A percentile compares a stretch with the other conserved stretches of the same genome.
Conservation (phyloP, 805 yeast species). For the Ogataea ganodermae region DNA sequence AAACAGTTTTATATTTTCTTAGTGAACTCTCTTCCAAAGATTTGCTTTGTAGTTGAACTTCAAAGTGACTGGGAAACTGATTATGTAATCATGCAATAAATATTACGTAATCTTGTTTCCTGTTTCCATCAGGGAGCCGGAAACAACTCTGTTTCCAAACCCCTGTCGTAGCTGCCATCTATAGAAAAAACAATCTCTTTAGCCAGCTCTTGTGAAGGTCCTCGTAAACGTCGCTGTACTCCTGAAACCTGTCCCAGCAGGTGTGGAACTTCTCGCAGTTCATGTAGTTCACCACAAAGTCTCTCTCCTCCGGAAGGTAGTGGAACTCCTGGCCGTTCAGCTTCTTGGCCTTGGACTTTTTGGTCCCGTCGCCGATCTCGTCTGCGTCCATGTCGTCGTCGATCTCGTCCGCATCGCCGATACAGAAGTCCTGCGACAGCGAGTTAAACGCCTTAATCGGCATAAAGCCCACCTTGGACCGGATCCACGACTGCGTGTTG, state of each 20-base stretch:
- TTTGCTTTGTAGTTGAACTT: no score
- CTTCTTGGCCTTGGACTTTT: slow-evolving; percentile 17
- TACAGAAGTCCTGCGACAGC: slow-evolving; percentile 41
- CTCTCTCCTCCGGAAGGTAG: slow-evolving; percentile 39
- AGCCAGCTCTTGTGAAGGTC: slow-evolving; percentile 38
- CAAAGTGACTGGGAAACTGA: no score
- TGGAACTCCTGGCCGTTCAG: slow-evolving; percentile 33
- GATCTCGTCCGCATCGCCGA: slow-evolving; percentile 31
- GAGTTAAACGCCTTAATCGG: slow-evolving; percentile 42
- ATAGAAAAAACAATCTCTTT: slow-evolving; percentile 22
- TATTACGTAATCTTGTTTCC: no score
- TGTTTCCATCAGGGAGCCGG: no score
- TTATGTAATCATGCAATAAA: no score
- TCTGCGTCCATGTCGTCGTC: slow-evolving; percentile 24
- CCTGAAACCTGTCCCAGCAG: slow-evolving; percentile 45
- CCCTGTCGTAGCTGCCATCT: no score
- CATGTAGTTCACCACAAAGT: slow-evolving; percentile 42
- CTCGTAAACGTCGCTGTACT: slow-evolving; percentile 35
- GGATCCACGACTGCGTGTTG: slow-evolving; percentile 41
- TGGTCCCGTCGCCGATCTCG: slow-evolving; percentile 7
- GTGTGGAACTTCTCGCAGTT: slow-evolving; percentile 40
- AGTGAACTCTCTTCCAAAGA: no score
- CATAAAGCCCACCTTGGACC: slow-evolving; percentile 41
- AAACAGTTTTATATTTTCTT: no score
- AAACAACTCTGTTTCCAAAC: no score